Conservation (phyloP, 1,284 basidiomycete genomes). For the Flammula alnicola region DNA sequence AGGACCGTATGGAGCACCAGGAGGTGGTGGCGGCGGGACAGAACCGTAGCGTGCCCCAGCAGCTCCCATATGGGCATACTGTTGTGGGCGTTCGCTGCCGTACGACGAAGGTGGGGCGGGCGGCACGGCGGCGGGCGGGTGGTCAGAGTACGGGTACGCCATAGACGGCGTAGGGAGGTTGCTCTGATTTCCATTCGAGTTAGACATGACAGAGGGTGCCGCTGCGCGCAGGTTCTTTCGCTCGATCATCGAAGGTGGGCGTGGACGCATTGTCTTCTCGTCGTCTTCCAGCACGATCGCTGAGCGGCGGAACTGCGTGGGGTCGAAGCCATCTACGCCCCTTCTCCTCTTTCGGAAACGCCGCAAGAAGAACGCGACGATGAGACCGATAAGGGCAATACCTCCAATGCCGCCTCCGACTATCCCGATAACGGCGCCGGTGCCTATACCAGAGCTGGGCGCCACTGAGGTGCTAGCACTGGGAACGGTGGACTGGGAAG, state of each 20-base stretch:
- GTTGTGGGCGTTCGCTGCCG: conserved; percentile 8
- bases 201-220: not conserved
- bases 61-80: conserved; percentile 13
- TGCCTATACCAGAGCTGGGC: conserved; percentile 16
- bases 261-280: conserved; percentile 20
- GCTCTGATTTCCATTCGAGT: not conserved
- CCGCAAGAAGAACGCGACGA: conserved; percentile 26
- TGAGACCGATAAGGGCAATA: conserved; percentile 17
- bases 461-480: not conserved
- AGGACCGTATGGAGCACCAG: conserved; percentile 7
- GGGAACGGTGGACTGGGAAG: conserved; percentile 1
- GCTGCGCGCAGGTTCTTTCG: conserved; percentile 19
- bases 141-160: conserved; percentile 21
- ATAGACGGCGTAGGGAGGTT: conserved; percentile 17
- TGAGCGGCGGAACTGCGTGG: conserved; percentile 30
- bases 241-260: conserved; percentile 32
- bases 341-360: conserved; percentile 23
- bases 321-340: conserved; percentile 23
- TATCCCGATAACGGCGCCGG: conserved; percentile 24
- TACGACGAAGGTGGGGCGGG: conserved; percentile 13
- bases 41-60: conserved; percentile 12
- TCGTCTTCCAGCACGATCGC: conserved; percentile 28
- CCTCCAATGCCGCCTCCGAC: conserved; percentile 22
- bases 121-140: not conserved
- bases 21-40: conserved; percentile 13